Conservation (phyloP, 2,329 filamentous ascomycete genomes). For the Fusarium sp. region DNA sequence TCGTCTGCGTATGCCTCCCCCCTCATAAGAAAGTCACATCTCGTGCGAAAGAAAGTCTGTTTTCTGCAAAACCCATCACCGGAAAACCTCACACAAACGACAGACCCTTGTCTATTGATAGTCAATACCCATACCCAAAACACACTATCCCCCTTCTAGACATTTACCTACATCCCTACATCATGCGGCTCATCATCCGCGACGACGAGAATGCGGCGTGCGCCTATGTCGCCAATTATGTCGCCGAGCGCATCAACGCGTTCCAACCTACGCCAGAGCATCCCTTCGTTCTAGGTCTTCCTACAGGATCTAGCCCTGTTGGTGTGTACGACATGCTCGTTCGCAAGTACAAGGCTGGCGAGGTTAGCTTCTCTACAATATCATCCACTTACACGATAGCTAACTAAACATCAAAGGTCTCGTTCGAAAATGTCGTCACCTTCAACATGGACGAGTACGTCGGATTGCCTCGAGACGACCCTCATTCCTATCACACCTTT, state of each 20-base stretch:
- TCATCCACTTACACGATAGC: constrained; percentile 15
- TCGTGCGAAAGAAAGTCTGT: constrained; percentile 10
- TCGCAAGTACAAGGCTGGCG: constrained; percentile 74
- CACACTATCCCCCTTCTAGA: constrained; percentile 36
- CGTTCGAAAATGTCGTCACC: constrained; percentile 88
- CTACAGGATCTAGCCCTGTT: constrained; percentile 85
- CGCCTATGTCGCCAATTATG: constrained; percentile 83
- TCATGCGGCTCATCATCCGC: constrained; percentile 86
- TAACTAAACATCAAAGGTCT: constrained; percentile 65
- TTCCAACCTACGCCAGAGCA: constrained; percentile 78
- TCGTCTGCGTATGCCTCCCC: background rate
- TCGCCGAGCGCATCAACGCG: constrained; percentile 83
- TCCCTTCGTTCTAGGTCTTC: constrained; percentile 86
- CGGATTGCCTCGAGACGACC: constrained; percentile 83
- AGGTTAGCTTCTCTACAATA: constrained; percentile 51
- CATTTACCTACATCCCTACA: constrained; percentile 41
- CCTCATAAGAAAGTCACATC: constrained; percentile 31
- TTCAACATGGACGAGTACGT: constrained; percentile 98
- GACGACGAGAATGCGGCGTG: constrained; percentile 77
- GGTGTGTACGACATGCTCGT: constrained; percentile 83
- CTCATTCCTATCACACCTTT: constrained; percentile 89
- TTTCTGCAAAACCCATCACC: constrained; percentile 3
- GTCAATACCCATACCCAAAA: constrained; percentile 12
- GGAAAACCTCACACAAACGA: background rate
- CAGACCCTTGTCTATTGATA: constrained; percentile 5